These are phyloP conservation scores for Kodamaea laetipori DNA, from an alignment of 805 yeast species.

Conservation along the genomic window DNA sequence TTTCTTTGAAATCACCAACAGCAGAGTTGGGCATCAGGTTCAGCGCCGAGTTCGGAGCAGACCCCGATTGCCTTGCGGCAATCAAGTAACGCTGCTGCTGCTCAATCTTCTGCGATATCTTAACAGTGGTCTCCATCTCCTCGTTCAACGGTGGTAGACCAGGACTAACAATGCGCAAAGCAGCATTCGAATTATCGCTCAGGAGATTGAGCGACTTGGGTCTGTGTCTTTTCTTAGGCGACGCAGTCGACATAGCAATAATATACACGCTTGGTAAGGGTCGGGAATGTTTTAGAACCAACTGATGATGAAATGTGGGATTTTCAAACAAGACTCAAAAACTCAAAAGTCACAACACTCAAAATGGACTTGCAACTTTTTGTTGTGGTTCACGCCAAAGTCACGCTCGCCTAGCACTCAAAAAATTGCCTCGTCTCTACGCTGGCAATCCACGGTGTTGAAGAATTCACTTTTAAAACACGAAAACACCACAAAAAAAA, in stretches of 20 bases:
- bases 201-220: conserved; percentile 23
- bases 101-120: conserved; percentile 34
- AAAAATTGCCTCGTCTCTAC: not conserved
- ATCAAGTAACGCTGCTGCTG: conserved; percentile 35
- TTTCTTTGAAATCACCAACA: not conserved
- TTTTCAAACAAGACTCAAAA: not conserved
- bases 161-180: conserved; percentile 37
- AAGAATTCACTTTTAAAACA: no score
- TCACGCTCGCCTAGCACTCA: not conserved
- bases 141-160: conserved; percentile 33
- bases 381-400: not conserved
- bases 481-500: no score
- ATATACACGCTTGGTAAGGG: not conserved
- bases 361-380: not conserved
- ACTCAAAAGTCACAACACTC: no score
- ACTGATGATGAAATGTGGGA: not conserved
- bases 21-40: conserved; percentile 1
- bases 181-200: conserved; percentile 25
- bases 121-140: conserved; percentile 36
- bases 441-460: not conserved
- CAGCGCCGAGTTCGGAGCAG: conserved; percentile 4
- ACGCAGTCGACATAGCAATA: conserved; percentile 5
- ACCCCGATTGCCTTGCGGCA: conserved; percentile 26
- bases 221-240: conserved; percentile 20
- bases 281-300: not conserved